These are phyloP conservation scores for Elaeis guineensis DNA, from an alignment of 176 grass and related monocot species.

Conservation along the genomic window DNA sequence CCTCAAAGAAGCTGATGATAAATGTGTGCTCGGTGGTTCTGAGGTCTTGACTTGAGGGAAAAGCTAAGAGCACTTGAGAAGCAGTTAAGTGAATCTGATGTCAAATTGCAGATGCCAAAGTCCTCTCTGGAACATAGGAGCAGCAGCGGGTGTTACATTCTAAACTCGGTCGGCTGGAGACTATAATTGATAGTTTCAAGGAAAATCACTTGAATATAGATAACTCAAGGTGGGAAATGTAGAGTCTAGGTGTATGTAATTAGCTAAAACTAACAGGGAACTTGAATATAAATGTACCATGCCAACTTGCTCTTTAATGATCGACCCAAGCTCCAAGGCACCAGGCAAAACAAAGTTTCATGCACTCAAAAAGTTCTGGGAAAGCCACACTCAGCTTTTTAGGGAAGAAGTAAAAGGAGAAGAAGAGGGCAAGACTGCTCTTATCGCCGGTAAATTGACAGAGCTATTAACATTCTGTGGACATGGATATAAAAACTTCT, in stretches of 20 bases:
- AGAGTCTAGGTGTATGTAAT: slow-evolving; percentile 49
- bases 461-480: no score
- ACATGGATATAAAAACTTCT: no score
- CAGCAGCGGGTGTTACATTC: slow-evolving; percentile 31
- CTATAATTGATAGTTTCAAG: slow-evolving; percentile 42
- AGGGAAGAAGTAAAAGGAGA: no score
- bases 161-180: slow-evolving; percentile 38
- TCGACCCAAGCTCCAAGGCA: no score
- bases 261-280: slow-evolving; percentile 44
- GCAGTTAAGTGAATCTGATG: slow-evolving; percentile 32
- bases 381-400: no score
- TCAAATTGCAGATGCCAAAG: slow-evolving; percentile 33
- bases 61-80: slow-evolving; percentile 40
- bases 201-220: slow-evolving; percentile 48
- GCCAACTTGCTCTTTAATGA: no score
- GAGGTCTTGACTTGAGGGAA: slow-evolving; percentile 16
- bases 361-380: no score
- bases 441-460: no score
- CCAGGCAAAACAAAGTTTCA: no score
- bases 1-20: slow-evolving; percentile 18
- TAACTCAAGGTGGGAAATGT: slow-evolving; percentile 50
- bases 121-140: slow-evolving; percentile 33
- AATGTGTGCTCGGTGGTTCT: slow-evolving; percentile 1
- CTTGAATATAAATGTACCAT: slow-evolving; percentile 1
- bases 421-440: no score